Percentiles rank a stretch among this genome's conserved stretches.
These are phyloP conservation scores for Huntiella savannae DNA, from an alignment of 2,329 filamentous ascomycete genomes.

Conservation along the genomic window DNA sequence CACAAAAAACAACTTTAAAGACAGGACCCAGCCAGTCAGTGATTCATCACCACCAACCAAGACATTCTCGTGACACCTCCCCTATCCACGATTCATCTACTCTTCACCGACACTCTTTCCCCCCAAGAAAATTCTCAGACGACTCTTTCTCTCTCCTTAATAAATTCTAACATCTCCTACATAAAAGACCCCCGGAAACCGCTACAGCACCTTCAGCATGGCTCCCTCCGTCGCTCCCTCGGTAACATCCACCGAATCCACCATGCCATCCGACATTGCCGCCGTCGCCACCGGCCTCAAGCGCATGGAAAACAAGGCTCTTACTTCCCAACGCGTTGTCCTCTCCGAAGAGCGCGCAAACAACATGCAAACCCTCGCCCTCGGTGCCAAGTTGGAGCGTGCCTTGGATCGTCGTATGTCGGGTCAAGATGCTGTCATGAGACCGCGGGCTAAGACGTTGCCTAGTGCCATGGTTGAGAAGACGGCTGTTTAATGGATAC, in stretches of 20 bases:
- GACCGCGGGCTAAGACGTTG: slow-evolving; percentile 27
- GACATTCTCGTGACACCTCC: neutral
- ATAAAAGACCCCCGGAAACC: slow-evolving; percentile 34
- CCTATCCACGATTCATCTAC: neutral
- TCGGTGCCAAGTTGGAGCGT: slow-evolving; percentile 78
- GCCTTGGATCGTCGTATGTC: slow-evolving; percentile 74
- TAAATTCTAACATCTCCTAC: slow-evolving; percentile 6
- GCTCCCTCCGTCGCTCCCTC: slow-evolving; percentile 41
- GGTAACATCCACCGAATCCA: slow-evolving; percentile 32
- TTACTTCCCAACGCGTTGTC: slow-evolving; percentile 62
- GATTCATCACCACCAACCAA: neutral
- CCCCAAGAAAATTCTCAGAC: slow-evolving; percentile 5
- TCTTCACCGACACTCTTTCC: neutral
- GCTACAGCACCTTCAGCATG: slow-evolving; percentile 41
- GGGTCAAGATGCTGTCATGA: slow-evolving; percentile 74
- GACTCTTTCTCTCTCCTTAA: slow-evolving; percentile 1
- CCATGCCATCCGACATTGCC: slow-evolving; percentile 32
- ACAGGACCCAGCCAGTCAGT: neutral
- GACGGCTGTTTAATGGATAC: neutral
- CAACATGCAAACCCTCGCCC: slow-evolving; percentile 65
- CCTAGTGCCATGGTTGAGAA: slow-evolving; percentile 18
- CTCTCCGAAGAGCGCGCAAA: slow-evolving; percentile 63
- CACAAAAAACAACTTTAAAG: neutral
- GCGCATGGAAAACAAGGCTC: slow-evolving; percentile 76
- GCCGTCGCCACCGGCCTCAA: slow-evolving; percentile 65